Evolutionary conservation across 2,329 filamentous ascomycete genomes (phyloP).

Genomic region (Coniochaeta ligniaria): DNA sequence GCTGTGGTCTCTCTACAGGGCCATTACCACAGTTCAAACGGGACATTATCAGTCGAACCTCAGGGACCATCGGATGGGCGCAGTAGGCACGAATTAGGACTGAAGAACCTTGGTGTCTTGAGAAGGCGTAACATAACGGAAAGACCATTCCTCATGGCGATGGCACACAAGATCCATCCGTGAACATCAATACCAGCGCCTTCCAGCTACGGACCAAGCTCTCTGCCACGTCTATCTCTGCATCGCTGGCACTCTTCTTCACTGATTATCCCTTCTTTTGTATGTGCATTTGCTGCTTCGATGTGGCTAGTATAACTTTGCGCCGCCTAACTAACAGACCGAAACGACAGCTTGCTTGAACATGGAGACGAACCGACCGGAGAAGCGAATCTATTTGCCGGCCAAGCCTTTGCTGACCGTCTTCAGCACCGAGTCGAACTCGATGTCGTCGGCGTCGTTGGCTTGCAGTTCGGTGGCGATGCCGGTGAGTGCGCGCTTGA

Average conservation of each 20-base stretch:
- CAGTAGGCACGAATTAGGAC: neutral
- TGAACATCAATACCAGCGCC: neutral
- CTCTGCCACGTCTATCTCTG: neutral
- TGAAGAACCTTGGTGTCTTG: neutral
- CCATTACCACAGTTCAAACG: no score
- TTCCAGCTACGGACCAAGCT: neutral
- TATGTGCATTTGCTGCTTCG: neutral
- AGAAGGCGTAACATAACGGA: neutral
- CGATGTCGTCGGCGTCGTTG: slow-evolving; percentile 78
- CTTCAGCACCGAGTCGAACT: slow-evolving; percentile 65
- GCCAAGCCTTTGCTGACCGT: slow-evolving; percentile 57
- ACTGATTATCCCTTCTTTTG: neutral
- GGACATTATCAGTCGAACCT: no score
- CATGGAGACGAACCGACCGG: neutral
- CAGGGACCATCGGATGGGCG: neutral
- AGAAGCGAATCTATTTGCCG: slow-evolving; percentile 6
- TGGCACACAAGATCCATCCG: neutral
- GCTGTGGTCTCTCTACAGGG: no score
- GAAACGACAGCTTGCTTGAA: neutral
- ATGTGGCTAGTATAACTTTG: neutral
- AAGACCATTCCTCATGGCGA: neutral
- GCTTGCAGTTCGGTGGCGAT: slow-evolving; percentile 73
- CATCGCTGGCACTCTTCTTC: neutral
- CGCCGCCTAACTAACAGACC: neutral
- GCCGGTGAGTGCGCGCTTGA: slow-evolving; percentile 73